phyloP scores from a whole-genome alignment of 2,329 filamentous ascomycete genomes.

The Nothophaeocryptopus gaeumannii region DNA sequence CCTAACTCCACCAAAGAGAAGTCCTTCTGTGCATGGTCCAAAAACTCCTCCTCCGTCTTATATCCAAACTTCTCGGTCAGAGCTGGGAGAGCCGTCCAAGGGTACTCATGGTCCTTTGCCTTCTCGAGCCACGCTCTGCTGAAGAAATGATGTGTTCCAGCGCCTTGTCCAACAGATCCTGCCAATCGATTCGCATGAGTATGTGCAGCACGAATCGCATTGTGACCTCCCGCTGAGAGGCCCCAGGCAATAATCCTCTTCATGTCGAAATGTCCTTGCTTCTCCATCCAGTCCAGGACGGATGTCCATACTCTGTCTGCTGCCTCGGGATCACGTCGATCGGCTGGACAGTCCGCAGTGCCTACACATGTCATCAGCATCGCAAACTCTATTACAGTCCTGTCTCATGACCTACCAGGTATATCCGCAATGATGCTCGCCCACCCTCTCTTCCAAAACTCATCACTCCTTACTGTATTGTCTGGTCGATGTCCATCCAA shows the following conservation, averaged over 20 bases:
- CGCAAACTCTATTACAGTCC: too few species aligned
- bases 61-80: constrained; percentile 64
- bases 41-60: constrained; percentile 54
- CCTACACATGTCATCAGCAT: constrained; percentile 39
- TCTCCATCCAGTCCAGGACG: constrained; percentile 59
- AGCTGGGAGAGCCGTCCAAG: constrained; percentile 37
- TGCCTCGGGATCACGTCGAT: constrained; percentile 57
- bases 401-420: too few species aligned
- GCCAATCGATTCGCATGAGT: constrained; percentile 57
- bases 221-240: constrained; percentile 64
- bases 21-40: constrained; percentile 54
- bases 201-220: constrained; percentile 63
- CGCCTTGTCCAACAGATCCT: constrained; percentile 62
- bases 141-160: constrained; percentile 62
- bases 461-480: constrained; percentile 59
- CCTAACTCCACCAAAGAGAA: constrained; percentile 62
- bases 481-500: constrained; percentile 63
- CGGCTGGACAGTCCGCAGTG: constrained; percentile 65
- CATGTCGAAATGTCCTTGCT: constrained; percentile 55
- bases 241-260: constrained; percentile 61
- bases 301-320: constrained; percentile 63
- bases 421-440: constrained; percentile 60
- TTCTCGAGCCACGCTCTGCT: constrained; percentile 58
- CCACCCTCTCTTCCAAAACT: constrained; percentile 64
- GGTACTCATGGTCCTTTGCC: constrained; percentile 63